These are phyloP conservation scores for Coffea canephora DNA, from an alignment of 257 asterid species.

Conservation along the genomic window DNA sequence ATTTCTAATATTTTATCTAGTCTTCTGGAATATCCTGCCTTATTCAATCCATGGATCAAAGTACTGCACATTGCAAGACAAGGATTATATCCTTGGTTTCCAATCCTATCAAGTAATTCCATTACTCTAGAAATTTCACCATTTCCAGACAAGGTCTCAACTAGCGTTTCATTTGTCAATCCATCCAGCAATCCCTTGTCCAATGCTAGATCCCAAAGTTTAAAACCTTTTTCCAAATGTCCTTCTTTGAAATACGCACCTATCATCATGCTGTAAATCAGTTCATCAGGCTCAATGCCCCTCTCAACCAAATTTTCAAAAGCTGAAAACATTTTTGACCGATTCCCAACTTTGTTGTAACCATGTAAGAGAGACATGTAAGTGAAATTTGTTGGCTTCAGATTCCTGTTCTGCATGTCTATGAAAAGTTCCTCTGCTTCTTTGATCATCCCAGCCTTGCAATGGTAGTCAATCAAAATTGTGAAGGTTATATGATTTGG, in stretches of 20 bases:
- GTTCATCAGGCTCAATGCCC: slow-evolving; percentile 78
- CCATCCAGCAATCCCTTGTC: slow-evolving; percentile 59
- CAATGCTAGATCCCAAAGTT: slow-evolving; percentile 57
- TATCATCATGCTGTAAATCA: slow-evolving; percentile 46
- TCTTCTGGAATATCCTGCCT: slow-evolving; percentile 56
- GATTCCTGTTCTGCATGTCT: slow-evolving; percentile 57
- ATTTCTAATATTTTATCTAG: slow-evolving; percentile 41
- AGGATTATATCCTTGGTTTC: slow-evolving; percentile 60
- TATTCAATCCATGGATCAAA: slow-evolving; percentile 54
- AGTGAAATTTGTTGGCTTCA: slow-evolving; percentile 66
- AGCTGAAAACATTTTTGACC: slow-evolving; percentile 53
- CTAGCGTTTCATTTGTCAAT: slow-evolving; percentile 43
- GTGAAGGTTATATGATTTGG: slow-evolving; percentile 79
- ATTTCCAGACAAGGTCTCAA: slow-evolving; percentile 53
- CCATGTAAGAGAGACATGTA: slow-evolving; percentile 74
- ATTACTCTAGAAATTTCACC: slow-evolving; percentile 43
- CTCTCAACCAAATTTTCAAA: slow-evolving; percentile 57
- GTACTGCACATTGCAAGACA: slow-evolving; percentile 54
- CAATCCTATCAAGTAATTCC: slow-evolving; percentile 51
- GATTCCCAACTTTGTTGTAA: slow-evolving; percentile 59
- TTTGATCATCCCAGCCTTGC: slow-evolving; percentile 55
- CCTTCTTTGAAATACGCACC: slow-evolving; percentile 61
- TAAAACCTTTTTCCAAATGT: slow-evolving; percentile 50
- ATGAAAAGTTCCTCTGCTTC: slow-evolving; percentile 68
- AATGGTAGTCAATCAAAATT: slow-evolving; percentile 55